These are phyloP conservation scores for Cercospora canescens DNA, from an alignment of 2,329 filamentous ascomycete genomes.

Conservation along the genomic window DNA sequence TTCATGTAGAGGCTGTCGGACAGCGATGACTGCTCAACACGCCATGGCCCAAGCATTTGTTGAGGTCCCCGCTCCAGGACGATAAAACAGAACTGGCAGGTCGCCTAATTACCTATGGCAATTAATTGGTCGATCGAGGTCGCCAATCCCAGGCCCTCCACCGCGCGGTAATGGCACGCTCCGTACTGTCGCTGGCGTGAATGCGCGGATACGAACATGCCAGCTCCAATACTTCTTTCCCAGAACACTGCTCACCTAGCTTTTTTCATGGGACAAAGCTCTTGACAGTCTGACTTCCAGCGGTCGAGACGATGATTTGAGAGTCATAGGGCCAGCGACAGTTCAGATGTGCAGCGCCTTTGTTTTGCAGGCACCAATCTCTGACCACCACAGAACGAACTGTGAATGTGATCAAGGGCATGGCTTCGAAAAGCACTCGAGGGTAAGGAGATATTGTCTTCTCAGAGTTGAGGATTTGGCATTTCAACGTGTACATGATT, in stretches of 20 bases:
- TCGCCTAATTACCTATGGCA: background rate
- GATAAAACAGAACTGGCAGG: background rate
- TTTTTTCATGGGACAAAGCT: no score
- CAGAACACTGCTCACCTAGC: no score
- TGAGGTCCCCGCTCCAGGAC: background rate
- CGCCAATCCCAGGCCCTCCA: no score
- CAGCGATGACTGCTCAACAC: background rate
- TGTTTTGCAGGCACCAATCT: no score
- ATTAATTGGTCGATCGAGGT: no score
- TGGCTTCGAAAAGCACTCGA: background rate
- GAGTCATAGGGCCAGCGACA: background rate
- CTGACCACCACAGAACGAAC: background rate
- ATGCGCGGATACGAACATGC: no score
- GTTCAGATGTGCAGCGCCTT: no score
- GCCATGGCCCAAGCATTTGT: background rate
- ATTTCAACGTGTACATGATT: background rate
- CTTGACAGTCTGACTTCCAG: no score
- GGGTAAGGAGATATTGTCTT: background rate
- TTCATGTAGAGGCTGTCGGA: constrained; percentile 7
- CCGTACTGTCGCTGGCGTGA: no score
- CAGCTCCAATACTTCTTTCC: no score
- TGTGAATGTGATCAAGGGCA: background rate
- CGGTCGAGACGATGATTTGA: no score
- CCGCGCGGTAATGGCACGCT: no score
- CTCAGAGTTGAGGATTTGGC: background rate